phyloP scores from a whole-genome alignment of 345 rosid species.

The Lumnitzera racemosa region DNA sequence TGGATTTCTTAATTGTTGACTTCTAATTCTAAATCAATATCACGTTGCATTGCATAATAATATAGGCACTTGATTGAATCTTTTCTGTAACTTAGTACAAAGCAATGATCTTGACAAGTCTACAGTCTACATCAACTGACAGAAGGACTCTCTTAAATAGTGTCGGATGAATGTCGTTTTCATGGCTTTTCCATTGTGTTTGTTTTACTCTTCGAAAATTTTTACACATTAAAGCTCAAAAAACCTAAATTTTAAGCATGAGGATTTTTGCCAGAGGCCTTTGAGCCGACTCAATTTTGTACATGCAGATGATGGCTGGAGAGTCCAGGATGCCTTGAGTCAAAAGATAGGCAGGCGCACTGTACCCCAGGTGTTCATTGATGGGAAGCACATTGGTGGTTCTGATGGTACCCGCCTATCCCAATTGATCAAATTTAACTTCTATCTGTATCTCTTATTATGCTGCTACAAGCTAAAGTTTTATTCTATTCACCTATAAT shows the following conservation, averaged over 20 bases:
- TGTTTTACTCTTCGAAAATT: neutral
- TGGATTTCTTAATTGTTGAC: conserved; percentile 16
- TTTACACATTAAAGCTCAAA: neutral
- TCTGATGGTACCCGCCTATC: conserved; percentile 53
- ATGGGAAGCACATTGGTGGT: conserved; percentile 86
- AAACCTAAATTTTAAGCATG: neutral
- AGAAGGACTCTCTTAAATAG: no score
- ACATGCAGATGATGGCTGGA: conserved; percentile 58
- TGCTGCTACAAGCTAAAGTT: neutral
- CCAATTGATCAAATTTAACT: neutral
- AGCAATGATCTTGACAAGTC: no score
- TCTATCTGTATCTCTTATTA: no score
- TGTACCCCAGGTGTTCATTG: conserved; percentile 86
- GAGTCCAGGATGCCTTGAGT: conserved; percentile 61
- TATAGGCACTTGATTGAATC: no score
- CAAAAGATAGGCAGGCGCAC: conserved; percentile 63
- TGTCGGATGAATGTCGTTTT: no score
- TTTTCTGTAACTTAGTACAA: no score
- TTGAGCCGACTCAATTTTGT: neutral
- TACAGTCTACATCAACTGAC: no score
- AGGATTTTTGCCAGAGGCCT: neutral
- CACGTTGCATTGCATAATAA: no score
- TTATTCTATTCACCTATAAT: neutral
- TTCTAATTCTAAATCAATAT: neutral
- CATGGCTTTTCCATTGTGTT: no score